Evolutionary conservation across 2,329 filamentous ascomycete genomes (phyloP).

Genomic region (Fusarium cyanostomum): DNA sequence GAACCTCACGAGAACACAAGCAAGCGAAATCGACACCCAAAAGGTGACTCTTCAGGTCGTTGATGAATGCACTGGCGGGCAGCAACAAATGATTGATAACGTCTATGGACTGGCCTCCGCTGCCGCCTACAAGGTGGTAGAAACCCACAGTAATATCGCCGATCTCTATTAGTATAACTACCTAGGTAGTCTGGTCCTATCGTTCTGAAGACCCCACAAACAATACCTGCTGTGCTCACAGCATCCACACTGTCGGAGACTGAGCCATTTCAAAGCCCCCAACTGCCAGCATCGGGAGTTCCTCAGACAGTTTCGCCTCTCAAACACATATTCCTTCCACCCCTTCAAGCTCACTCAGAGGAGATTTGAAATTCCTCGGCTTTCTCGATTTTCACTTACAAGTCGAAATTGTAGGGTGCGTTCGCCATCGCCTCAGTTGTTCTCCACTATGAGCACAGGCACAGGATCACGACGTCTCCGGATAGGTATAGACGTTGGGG

Average conservation of each 20-base stretch:
- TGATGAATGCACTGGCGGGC: too few species aligned
- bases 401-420: neutral
- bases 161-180: too few species aligned
- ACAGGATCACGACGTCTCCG: constrained; percentile 44
- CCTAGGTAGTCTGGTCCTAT: too few species aligned
- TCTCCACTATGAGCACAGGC: constrained; percentile 16
- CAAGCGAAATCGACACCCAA: too few species aligned
- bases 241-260: neutral
- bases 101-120: too few species aligned
- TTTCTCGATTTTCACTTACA: neutral
- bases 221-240: neutral
- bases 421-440: neutral
- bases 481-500: constrained; percentile 59
- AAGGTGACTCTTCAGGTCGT: too few species aligned
- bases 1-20: too few species aligned
- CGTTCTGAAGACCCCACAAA: neutral
- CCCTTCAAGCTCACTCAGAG: neutral
- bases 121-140: too few species aligned
- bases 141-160: too few species aligned
- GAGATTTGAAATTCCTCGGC: neutral
- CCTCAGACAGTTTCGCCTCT: neutral
- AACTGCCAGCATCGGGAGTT: neutral
- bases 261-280: constrained; percentile 4
- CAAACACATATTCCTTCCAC: neutral
- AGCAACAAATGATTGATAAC: too few species aligned